These are phyloP conservation scores for Colletotrichum viniferum DNA, from an alignment of 2,329 filamentous ascomycete genomes.

Conservation along the genomic window DNA sequence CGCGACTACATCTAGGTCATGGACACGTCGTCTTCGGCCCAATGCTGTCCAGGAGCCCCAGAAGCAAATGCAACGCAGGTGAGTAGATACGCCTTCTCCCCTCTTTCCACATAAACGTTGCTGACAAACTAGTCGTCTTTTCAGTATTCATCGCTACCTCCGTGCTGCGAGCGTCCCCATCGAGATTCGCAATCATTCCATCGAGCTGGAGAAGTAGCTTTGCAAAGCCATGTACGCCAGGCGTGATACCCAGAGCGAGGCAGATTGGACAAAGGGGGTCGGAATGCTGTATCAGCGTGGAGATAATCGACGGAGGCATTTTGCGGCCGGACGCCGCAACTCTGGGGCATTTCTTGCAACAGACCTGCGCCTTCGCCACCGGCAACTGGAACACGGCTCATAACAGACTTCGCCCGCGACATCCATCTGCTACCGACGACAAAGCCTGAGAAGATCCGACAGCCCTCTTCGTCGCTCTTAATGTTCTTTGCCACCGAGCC, in stretches of 20 bases:
- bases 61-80: neutral
- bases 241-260: neutral
- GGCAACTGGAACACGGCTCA: neutral
- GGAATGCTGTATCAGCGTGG: neutral
- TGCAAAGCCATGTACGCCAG: neutral
- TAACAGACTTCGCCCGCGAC: neutral
- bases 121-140: neutral
- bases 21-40: neutral
- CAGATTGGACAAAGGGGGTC: neutral
- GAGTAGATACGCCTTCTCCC: neutral
- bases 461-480: neutral
- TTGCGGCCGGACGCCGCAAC: neutral
- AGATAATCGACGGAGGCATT: neutral
- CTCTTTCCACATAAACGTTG: neutral
- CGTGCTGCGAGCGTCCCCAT: neutral
- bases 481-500: neutral
- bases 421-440: neutral
- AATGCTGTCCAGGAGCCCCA: neutral
- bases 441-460: neutral
- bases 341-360: neutral
- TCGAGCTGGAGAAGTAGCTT: neutral
- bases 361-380: neutral
- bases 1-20: neutral
- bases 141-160: neutral
- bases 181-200: neutral